These are phyloP conservation scores for Apophysomyces trapeziformis DNA, from an alignment of 371 early-diverging fungal species.

Conservation along the genomic window DNA sequence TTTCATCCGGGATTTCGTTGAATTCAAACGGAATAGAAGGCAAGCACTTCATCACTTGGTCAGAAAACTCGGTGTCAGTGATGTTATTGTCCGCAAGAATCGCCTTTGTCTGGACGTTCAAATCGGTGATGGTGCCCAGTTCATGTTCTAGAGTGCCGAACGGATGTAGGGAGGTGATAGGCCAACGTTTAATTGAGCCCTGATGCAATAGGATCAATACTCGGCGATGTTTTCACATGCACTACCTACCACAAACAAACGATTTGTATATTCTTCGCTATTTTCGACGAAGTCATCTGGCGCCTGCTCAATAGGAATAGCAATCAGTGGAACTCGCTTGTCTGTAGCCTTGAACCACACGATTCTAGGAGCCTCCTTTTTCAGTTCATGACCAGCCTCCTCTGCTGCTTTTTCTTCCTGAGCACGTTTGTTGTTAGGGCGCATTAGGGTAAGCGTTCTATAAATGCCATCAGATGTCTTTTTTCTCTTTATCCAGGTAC, in stretches of 20 bases:
- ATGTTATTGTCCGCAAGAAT: constrained; percentile 69
- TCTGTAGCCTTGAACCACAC: constrained; percentile 90
- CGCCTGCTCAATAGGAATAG: constrained; percentile 74
- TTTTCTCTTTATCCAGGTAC: not conserved
- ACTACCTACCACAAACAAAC: constrained; percentile 47
- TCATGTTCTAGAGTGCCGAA: constrained; percentile 65
- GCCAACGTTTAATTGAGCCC: constrained; percentile 75
- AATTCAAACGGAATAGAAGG: constrained; percentile 68
- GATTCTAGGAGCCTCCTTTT: constrained; percentile 53
- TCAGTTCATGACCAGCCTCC: constrained; percentile 34
- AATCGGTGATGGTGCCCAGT: constrained; percentile 70
- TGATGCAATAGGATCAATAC: constrained; percentile 29
- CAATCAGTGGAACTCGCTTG: constrained; percentile 79
- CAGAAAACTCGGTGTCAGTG: constrained; percentile 58
- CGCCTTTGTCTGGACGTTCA: constrained; percentile 70
- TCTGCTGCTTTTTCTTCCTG: constrained; percentile 51
- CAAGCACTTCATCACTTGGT: constrained; percentile 65
- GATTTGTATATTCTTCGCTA: constrained; percentile 56
- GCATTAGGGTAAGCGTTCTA: constrained; percentile 57
- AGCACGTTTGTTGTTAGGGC: constrained; percentile 65
- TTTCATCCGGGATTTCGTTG: constrained; percentile 48
- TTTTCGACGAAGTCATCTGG: constrained; percentile 70
- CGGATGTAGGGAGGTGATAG: constrained; percentile 67
- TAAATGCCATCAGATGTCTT: not conserved
- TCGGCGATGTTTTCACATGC: not conserved